A percentile compares a stretch with the other conserved stretches of the same genome.
Conservation (phyloP, 2,329 filamentous ascomycete genomes). For the Colletotrichum navitas region DNA sequence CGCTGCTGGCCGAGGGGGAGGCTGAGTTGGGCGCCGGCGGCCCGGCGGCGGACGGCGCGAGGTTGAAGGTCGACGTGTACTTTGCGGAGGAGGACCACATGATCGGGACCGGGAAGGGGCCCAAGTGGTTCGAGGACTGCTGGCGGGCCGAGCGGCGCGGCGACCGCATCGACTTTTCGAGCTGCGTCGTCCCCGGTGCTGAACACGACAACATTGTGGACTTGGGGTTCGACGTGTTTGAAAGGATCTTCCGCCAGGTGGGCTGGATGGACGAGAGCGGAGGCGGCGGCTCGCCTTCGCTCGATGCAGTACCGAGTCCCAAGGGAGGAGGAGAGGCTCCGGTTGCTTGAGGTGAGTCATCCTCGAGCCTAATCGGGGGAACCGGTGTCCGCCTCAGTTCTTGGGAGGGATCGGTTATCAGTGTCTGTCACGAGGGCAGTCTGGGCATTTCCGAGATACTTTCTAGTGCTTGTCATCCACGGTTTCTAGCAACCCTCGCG, state of each 20-base stretch:
- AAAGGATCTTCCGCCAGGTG: slow-evolving; percentile 22
- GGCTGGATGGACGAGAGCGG: neutral
- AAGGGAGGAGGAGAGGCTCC: neutral
- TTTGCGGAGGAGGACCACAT: slow-evolving; percentile 49
- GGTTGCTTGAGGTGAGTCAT: neutral
- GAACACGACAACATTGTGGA: slow-evolving; percentile 44
- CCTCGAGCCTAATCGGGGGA: neutral
- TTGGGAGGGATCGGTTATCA: neutral
- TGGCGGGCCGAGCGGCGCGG: slow-evolving; percentile 42
- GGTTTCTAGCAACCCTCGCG: neutral
- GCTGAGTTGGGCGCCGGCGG: neutral
- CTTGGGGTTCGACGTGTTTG: slow-evolving; percentile 13
- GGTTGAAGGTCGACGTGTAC: slow-evolving; percentile 47
- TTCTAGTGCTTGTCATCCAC: neutral
- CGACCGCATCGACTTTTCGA: slow-evolving; percentile 43
- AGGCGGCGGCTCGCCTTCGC: neutral
- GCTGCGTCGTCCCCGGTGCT: slow-evolving; percentile 44
- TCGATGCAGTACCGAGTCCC: neutral
- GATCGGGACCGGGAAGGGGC: slow-evolving; percentile 47
- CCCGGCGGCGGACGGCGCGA: slow-evolving; percentile 31
- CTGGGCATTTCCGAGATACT: too few relatives aligned
- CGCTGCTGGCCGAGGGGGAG: slow-evolving; percentile 43
- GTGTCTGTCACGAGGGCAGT: neutral
- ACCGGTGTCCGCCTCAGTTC: neutral
- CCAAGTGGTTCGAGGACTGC: slow-evolving; percentile 48